Base-by-base conservation (phyloP, 805 yeast species). In the Hanseniaspora thailandica region DNA sequence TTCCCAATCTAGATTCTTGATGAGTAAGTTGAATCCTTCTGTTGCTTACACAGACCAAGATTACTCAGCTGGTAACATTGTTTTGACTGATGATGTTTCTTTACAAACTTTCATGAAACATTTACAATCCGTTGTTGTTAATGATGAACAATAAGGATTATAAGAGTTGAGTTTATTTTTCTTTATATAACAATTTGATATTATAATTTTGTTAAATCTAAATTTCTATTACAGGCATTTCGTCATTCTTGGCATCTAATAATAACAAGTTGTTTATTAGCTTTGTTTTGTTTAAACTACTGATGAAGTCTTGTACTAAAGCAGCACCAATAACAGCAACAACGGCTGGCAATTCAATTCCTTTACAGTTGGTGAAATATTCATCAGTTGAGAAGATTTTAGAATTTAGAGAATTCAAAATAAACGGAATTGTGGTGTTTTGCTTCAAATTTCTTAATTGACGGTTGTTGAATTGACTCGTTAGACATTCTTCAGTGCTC, bases 51-150 rank as follows among this genome's bases (percentile, higher is more conserved):
- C 82, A 66, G 73, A 71, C 45, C 70, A 69, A 35, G 65, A 66
- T 46, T 58, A 65, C 41, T 72, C 71, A 13, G 77, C 77, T 43
- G 78, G 80, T 41, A 86, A 93, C 13, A 85, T 86, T 60, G 97
- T 93, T 47, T 80, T 90, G 66, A 93, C 98, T 23, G 98, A 93
- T 70, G 98, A 93, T 70, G 96, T 93, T 49, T 82, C 90, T 52
- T 74, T 93, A 68, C 96, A 90, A 71, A 88, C 88, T 45, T 93
- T 93, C 70, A 90, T 93, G 94, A 76, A 83, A 48, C 97, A 93
- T 69, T 77, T 93, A 64, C 95, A 89, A 67, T 86, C 86, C 69
- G 80, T 89, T 59, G 94, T 90, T 52, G 97, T 90, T 41, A 68
- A 71, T 55, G 76, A 75, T 46, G 69, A 65, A 56, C 61, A 65